These are phyloP conservation scores for Tolypocladium tundrense DNA, from an alignment of 2,329 filamentous ascomycete genomes.

Conservation along the genomic window DNA sequence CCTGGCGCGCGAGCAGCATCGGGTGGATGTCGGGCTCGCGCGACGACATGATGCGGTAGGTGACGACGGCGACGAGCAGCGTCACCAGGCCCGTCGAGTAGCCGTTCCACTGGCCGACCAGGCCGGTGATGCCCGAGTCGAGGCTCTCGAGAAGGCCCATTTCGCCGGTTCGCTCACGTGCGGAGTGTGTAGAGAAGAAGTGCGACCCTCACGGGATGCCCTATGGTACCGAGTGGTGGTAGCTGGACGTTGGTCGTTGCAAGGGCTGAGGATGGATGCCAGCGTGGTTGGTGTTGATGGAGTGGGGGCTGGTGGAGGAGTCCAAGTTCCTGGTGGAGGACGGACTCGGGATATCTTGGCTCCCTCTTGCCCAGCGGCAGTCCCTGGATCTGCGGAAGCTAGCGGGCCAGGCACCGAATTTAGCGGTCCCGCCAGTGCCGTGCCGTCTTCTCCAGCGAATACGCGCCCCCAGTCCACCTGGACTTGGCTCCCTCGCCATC, in stretches of 20 bases:
- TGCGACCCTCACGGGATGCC: background rate
- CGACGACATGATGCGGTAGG: conserved; percentile 59
- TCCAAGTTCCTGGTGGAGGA: background rate
- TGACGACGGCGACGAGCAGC: conserved; percentile 54
- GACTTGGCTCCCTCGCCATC: no score
- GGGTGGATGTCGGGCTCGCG: conserved; percentile 87
- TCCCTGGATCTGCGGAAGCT: background rate
- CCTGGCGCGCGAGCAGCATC: conserved; percentile 78
- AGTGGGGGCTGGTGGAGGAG: background rate
- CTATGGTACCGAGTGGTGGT: background rate
- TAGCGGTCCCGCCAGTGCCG: background rate
- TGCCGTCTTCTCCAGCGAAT: no score
- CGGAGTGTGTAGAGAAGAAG: background rate
- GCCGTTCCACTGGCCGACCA: conserved; percentile 72
- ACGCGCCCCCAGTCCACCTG: no score
- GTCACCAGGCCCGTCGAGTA: conserved; percentile 64
- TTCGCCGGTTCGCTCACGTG: background rate
- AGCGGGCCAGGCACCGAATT: background rate
- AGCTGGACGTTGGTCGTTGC: background rate
- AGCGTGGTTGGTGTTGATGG: background rate
- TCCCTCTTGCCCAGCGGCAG: background rate
- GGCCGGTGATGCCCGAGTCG: conserved; percentile 58
- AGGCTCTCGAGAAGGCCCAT: conserved; percentile 48
- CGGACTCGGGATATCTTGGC: background rate
- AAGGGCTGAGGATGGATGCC: background rate